Evolutionary conservation across 1,139 yeast species (phyloP).

Genomic region (Blastobotrys niveus): DNA sequence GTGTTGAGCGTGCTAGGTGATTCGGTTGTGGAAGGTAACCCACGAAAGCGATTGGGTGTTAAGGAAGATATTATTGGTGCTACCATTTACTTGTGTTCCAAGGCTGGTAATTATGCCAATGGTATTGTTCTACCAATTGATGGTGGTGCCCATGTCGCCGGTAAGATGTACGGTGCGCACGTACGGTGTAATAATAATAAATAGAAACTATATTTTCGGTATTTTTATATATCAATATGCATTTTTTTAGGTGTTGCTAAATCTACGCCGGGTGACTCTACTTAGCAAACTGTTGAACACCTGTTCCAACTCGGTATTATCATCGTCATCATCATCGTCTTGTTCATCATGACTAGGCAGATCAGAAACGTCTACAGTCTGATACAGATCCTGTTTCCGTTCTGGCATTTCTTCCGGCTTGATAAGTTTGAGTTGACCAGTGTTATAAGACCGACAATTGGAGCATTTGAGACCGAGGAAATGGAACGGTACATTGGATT

Average conservation of each 20-base stretch:
- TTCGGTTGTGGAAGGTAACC: constrained; percentile 45
- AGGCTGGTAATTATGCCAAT: constrained; percentile 56
- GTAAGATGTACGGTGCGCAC: constrained; percentile 10
- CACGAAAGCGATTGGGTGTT: constrained; percentile 59
- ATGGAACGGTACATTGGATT: constrained; percentile 71
- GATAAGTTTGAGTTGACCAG: constrained; percentile 61
- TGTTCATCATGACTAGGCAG: not conserved
- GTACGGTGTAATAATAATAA: too few species aligned
- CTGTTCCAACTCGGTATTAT: constrained; percentile 8
- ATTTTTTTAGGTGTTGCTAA: too few species aligned
- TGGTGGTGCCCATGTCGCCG: constrained; percentile 48
- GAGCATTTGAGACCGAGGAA: constrained; percentile 82
- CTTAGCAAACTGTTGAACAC: constrained; percentile 3
- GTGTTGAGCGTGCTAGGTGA: constrained; percentile 49
- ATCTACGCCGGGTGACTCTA: constrained; percentile 3
- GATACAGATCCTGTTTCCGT: constrained; percentile 25
- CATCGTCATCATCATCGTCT: constrained; percentile 12
- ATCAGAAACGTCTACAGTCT: constrained; percentile 8
- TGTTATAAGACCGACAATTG: constrained; percentile 81
- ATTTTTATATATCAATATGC: too few species aligned
- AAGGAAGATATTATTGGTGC: constrained; percentile 56
- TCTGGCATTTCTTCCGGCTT: constrained; percentile 42
- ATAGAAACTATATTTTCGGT: too few species aligned
- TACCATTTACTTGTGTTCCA: constrained; percentile 55
- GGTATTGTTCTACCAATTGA: constrained; percentile 72